These are phyloP conservation scores for Ustanciosporium gigantosporum DNA, from an alignment of 1,284 basidiomycete species.

Conservation along the genomic window DNA sequence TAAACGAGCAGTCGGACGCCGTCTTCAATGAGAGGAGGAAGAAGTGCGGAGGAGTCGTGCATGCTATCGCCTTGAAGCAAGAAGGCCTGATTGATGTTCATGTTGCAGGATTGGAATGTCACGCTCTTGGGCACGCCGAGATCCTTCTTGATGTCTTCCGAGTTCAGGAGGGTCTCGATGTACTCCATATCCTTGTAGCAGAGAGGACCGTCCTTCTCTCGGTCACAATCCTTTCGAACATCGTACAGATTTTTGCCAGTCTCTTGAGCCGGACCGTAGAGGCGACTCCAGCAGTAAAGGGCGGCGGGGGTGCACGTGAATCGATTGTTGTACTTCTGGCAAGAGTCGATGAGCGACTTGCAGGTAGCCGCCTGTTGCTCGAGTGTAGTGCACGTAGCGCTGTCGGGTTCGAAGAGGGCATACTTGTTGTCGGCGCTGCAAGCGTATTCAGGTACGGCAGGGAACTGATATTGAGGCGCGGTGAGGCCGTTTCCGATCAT, in stretches of 20 bases:
- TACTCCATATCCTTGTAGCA: constrained; percentile 69
- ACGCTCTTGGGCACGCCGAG: constrained; percentile 72
- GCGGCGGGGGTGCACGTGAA: constrained; percentile 67
- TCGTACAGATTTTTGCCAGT: constrained; percentile 71
- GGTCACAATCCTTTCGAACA: constrained; percentile 75
- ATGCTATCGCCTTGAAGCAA: constrained; percentile 75
- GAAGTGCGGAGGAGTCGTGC: constrained; percentile 74
- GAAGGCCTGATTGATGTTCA: constrained; percentile 71
- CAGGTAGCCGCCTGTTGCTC: constrained; percentile 72
- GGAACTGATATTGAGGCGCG: constrained; percentile 61
- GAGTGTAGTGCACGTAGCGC: constrained; percentile 70
- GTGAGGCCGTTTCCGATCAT: constrained; percentile 60
- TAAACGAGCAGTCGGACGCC: constrained; percentile 79
- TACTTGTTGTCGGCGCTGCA: constrained; percentile 66
- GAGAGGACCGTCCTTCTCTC: constrained; percentile 68
- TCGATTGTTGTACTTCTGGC: constrained; percentile 56
- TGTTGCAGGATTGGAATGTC: constrained; percentile 67
- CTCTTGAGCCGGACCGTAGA: constrained; percentile 66
- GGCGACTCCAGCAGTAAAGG: constrained; percentile 63
- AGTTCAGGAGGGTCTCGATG: constrained; percentile 57
- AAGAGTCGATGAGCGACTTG: constrained; percentile 66
- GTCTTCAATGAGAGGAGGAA: constrained; percentile 75
- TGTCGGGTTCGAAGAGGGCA: constrained; percentile 72
- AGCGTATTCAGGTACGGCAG: constrained; percentile 73
- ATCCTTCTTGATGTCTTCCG: constrained; percentile 70